Base-by-base conservation (phyloP, 1,284 basidiomycete species). In the Phlebopus sp. region DNA sequence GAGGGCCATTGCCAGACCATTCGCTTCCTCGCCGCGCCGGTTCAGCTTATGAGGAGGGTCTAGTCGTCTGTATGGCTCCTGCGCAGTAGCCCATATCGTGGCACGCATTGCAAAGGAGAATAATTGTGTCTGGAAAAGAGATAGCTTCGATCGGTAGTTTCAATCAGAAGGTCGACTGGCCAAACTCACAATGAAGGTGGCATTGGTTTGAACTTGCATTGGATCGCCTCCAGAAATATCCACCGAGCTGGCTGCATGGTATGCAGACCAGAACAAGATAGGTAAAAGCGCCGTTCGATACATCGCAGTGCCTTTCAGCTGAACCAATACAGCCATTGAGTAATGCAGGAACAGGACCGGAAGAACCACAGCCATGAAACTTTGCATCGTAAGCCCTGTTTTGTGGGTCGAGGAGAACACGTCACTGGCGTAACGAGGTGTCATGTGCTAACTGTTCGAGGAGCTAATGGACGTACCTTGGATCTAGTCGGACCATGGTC, bases 261-360 rank as follows among this genome's bases (percentile, higher is more conserved):
- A 66, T 8, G 54, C 48, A 0, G 57, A 47, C 42, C 53, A 51
- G 1, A 56, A 8, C 6, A 34, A 7, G 41, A 55, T 9, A 4
- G 59, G 59, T 3, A 63, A 41, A 0, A 63, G 10, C 7, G 64
- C 55, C 32, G 62, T 5, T 2, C 63, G 61, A 41, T 58, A 47
- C 9, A 36, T 10, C 3, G 41, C 44, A 9, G 52, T 61, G 5
- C 55, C 56, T 11, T 57, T 41, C 25, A 60, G 52, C 29, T 63
- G 60, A 13, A 65, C 62, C 11, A 63, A 42, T 4, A 63, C 51
- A 0, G 56, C 62, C 54, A 66, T 59, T 47, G 51, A n/a, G 35
- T 59, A 66, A 32, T 59, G 57, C 11, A 44, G 46, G n/a, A 42
- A 34, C 4, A 63, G 46, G 2, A 53, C 58, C 2, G 62, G 60